Base-by-base conservation (phyloP, 257 asterid species). In the Thymus quinquecostatus region DNA sequence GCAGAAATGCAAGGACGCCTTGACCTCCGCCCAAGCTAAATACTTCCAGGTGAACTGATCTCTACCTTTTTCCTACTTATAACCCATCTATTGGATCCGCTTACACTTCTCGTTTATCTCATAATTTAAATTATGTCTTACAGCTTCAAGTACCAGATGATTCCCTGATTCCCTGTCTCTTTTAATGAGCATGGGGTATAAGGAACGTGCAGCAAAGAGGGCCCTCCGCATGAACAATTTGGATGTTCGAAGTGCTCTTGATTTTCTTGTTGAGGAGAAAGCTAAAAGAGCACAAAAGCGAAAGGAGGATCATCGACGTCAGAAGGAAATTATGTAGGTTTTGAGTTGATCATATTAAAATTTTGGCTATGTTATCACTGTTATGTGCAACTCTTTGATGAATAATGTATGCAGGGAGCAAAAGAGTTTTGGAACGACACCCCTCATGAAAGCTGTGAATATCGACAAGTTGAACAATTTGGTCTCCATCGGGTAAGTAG, bases 121-220 rank as follows among this genome's bases (percentile, higher is more conserved):
- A 58, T 58, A 38, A 54, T n/a, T 55, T 44, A 41, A 54, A 38
- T 70, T 45, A 32, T 40, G 38, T 69, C 70, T 27, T 50, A 77
- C 88, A 94, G 99, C 97, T 94, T 78, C 96, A 88, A 82, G 90
- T 94, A 69, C 87, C 97, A 57, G 97, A 94, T n/a, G n/a, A n/a
- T n/a, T n/a, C n/a, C n/a, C n/a, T 81, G 97, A 94, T 75, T 65
- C 88, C 58, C 79, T 94, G 71, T 85, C 92, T 8, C 64, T 88
- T 60, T 75, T 94, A 66, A 75, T 86, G 89, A 77, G 87, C 81
- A 89, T 94, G 99, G 99, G 97, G 21, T 94, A 86, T 68, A 86
- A 82, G 76, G 95, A 83, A 78, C 82, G 65, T 47, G 84, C 83
- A 80, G 88, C 97, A 70, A 94, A 85, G 83, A 91, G 95, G 79